Base-by-base conservation (phyloP, 2,329 filamentous ascomycete genomes). In the Lithohypha guttulata region DNA sequence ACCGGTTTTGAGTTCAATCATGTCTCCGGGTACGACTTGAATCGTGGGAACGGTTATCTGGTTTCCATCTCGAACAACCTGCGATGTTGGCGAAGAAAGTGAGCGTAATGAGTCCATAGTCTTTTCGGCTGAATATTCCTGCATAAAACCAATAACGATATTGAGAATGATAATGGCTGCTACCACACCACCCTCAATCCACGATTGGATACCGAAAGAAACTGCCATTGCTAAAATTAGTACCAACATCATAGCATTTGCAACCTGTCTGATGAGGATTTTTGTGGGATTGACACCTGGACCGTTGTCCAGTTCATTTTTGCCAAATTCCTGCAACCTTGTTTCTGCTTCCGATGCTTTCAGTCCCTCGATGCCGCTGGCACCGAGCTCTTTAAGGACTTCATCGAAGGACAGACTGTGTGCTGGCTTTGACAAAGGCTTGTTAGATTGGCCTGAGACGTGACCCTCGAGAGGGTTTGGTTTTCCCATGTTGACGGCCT, bases 281-380 rank as follows among this genome's bases (percentile, higher is more conserved):
- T 79, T 86, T 52, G 70, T 77, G 66, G 80, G 77, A 70, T 54
- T 73, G 33, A 86, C 77, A 19, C 73, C 73, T 19, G 71, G 75
- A 14, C 70, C 77, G 14, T 83, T 73, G 30, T 84, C 74, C 8
- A 83, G 68, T 42, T 80, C 71, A 48, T 83, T 83, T 11, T 62
- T 58, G 3, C 78, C 78, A 59, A 73, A 70, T 32, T 72, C 58
- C 18, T 71, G 65, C 2, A 79, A 60, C 15, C 77, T 69, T 7
- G 54, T 51, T 46, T 67, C 64, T 13, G 71, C 76, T 45, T 81
- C 75, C 2, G 57, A 56, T 3, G 62, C 54, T 1, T 65, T 68
- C 28, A 83, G 62, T 17, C 79, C 79, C 54, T 75, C 65, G 4
- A 75, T 66, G 4, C 66, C 52, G 49, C 77, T 65, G 37, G 73